Conservation (phyloP, 2,329 filamentous ascomycete species). For the Colletotrichum scovillei region DNA sequence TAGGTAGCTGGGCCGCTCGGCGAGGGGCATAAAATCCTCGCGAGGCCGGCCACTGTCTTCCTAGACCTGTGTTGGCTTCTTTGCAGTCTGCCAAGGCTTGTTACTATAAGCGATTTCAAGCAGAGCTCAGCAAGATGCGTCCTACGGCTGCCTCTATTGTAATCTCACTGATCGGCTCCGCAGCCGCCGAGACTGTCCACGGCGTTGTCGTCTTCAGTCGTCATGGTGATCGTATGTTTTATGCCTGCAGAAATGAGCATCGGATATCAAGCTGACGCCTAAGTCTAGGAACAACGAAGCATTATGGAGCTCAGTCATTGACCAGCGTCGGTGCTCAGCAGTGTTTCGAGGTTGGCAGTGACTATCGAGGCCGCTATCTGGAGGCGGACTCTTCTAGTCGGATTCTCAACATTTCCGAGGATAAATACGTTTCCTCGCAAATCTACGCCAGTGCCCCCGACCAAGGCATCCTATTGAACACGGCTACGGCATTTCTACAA, state of each 20-base stretch:
- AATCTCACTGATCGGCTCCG: conserved; percentile 32
- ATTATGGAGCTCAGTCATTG: conserved; percentile 46
- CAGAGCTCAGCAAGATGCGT: background rate
- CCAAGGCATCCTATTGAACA: conserved; percentile 46
- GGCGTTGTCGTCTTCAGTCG: conserved; percentile 48
- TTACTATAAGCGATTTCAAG: background rate
- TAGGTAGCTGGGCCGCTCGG: no score
- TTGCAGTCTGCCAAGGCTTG: background rate
- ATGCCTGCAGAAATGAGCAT: no score
- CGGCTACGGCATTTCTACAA: conserved; percentile 49
- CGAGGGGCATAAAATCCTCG: background rate
- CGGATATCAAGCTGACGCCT: background rate
- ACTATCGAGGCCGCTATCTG: conserved; percentile 40
- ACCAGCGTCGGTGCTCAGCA: conserved; percentile 49
- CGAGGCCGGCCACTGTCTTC: background rate
- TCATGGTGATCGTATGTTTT: conserved; percentile 47
- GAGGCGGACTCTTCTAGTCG: conserved; percentile 40
- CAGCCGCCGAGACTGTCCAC: conserved; percentile 46
- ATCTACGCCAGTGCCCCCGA: conserved; percentile 48
- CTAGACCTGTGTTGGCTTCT: background rate
- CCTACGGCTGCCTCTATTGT: background rate
- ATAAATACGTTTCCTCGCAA: conserved; percentile 45
- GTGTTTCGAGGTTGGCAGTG: conserved; percentile 42
- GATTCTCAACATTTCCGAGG: conserved; percentile 47
- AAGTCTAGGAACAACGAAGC: conserved; percentile 46